Evolutionary conservation across 2,329 filamentous ascomycete species (phyloP), one percentile per base, ranked within the genome.

Genomic region (Fusarium sp.): DNA sequence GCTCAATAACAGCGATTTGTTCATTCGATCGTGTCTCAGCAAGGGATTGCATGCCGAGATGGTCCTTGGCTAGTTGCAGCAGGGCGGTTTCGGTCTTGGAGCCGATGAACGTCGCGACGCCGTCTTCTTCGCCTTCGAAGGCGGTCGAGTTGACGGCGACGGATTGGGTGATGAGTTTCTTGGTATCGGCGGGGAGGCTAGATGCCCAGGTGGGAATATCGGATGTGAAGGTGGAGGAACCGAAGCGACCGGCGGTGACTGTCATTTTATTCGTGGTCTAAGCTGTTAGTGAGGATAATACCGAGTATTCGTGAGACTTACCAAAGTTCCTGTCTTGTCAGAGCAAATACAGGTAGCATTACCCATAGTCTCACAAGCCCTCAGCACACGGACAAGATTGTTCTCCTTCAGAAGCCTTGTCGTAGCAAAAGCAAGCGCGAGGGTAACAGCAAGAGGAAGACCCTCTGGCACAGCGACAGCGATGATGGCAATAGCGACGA

Each of bases 291-390:
- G 7, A 30, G 0, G 28, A 30, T 30, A 6, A 30, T 7, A 4
- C 12, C 28, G 13, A 30, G 12, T 30, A 30, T 30, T 2, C 7
- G 3, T 7, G 28, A 30, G 4, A 47, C 61, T 13, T 50, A 65
- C 62, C n/a, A 91, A 79, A 4, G 89, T 91, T 48, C 89, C 89
- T 0, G 89, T 91, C 79, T 91, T 91, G 79, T 91, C 89, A 0
- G 88, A 90, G 78, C 89, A 91, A 47, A 91, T 90, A 0, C 87
- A 89, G 0, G 90, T 92, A 3, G 91, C 91, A 73, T 93, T 93
- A 50, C 92, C 92, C 91, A 93, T 93, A 32, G 92, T 92, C 78
- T 93, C 92, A 71, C 92, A 93, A 16, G 92, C 90, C 74, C 92
- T 90, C 51, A 94, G 4, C 4, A 21, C 21, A 5, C 21, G 4